phyloP scores from a whole-genome alignment of 164 flowering plant species.

The Berberis vulgaris region DNA sequence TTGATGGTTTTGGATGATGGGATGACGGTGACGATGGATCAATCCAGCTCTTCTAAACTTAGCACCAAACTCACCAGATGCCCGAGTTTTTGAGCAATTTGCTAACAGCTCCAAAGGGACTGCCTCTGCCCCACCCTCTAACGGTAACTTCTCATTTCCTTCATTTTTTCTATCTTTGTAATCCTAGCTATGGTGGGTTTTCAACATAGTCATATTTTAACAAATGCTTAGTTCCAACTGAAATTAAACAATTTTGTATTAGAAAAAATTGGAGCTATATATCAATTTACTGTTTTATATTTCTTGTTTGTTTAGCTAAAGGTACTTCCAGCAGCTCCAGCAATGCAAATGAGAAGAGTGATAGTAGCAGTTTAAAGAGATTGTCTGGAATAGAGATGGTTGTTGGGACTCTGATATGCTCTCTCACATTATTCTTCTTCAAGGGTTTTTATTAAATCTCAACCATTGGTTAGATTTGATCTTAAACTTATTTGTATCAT shows the following conservation, averaged over 20 bases:
- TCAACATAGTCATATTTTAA: no score
- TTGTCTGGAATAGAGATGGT: not conserved
- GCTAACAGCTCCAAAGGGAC: slow-evolving; percentile 8
- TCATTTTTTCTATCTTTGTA: not conserved
- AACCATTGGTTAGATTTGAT: no score
- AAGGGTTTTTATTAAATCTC: not conserved
- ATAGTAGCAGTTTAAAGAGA: slow-evolving; percentile 1
- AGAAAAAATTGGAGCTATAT: no score
- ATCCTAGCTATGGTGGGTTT: no score
- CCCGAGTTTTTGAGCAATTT: slow-evolving; percentile 25
- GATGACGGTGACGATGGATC: not conserved
- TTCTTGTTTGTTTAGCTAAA: not conserved
- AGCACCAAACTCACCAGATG: slow-evolving; percentile 28
- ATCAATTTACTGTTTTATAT: not conserved
- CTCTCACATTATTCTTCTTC: not conserved
- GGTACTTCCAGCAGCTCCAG: not conserved
- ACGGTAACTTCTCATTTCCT: not conserved
- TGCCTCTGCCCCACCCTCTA: not conserved
- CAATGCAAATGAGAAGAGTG: not conserved
- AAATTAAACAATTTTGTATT: no score
- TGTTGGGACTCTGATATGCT: not conserved
- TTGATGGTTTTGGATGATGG: not conserved
- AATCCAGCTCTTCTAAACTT: slow-evolving; percentile 25
- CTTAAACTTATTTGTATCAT: no score
- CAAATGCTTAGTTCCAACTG: no score